phyloP scores from a whole-genome alignment of 208 protist species.

The Strigomonas galati region DNA sequence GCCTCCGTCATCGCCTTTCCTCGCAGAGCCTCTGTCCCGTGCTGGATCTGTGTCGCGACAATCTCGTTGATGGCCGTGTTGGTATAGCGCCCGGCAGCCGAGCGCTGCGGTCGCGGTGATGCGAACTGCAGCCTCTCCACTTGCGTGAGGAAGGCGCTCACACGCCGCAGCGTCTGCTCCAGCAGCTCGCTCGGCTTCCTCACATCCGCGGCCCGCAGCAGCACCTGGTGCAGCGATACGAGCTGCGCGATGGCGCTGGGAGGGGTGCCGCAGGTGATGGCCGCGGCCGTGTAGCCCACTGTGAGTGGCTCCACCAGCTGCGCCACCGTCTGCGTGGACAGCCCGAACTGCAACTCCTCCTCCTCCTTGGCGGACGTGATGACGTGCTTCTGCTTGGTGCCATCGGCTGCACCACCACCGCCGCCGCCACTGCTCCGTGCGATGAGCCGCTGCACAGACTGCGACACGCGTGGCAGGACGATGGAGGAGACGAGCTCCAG shows the following conservation, averaged over 20 bases:
- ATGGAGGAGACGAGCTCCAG: slow-evolving; percentile 20
- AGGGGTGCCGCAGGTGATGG: slow-evolving; percentile 40
- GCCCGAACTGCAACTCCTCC: background rate
- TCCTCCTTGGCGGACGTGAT: background rate
- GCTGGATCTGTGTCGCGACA: slow-evolving; percentile 43
- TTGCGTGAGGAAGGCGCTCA: slow-evolving; percentile 8
- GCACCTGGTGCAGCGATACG: slow-evolving; percentile 44
- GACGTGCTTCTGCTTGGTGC: too few species aligned
- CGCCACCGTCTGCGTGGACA: slow-evolving; percentile 37
- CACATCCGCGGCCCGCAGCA: slow-evolving; percentile 26
- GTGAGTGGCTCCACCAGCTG: slow-evolving; percentile 35
- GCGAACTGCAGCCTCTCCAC: slow-evolving; percentile 26
- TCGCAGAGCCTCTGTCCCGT: background rate
- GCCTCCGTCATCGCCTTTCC: background rate
- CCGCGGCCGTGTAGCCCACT: slow-evolving; percentile 9
- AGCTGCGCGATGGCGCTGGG: slow-evolving; percentile 47
- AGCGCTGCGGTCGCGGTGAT: slow-evolving; percentile 31
- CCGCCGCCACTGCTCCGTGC: too few species aligned
- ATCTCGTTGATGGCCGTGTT: slow-evolving; percentile 53
- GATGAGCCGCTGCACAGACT: slow-evolving; percentile 2
- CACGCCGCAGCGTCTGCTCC: slow-evolving; percentile 35
- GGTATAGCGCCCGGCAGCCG: slow-evolving; percentile 34
- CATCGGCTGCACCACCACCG: too few species aligned
- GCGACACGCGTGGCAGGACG: slow-evolving; percentile 22
- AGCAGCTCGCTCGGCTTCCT: slow-evolving; percentile 47